These are phyloP conservation scores for sorghum (Sorghum bicolor) DNA, from an alignment of 176 grass and related monocot species.

Conservation along the genomic window DNA sequence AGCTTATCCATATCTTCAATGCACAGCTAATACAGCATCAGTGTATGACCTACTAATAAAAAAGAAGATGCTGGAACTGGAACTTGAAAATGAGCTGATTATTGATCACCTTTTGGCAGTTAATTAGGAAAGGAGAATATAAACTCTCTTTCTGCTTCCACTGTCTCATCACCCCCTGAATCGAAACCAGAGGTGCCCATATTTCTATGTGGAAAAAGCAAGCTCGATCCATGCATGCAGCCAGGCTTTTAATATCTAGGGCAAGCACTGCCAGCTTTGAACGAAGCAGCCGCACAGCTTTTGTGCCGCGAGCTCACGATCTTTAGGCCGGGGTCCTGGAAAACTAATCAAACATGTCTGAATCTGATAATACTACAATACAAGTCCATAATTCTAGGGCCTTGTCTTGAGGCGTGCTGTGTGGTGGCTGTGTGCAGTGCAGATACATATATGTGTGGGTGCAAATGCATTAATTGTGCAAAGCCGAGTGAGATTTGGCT, in stretches of 20 bases:
- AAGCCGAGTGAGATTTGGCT: conserved; percentile 39
- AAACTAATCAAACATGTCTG: not conserved
- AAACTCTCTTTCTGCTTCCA: conserved; percentile 16
- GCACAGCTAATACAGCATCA: not conserved
- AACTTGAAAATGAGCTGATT: not conserved
- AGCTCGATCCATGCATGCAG: not conserved
- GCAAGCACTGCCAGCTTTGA: conserved; percentile 24
- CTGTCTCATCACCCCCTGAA: conserved; percentile 13
- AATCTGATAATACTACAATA: not conserved
- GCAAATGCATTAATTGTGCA: not conserved
- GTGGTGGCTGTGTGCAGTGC: not conserved
- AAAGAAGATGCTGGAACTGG: not conserved
- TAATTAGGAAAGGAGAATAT: not conserved
- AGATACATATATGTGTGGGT: not conserved
- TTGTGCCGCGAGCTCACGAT: conserved; percentile 11
- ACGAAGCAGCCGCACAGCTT: conserved; percentile 20
- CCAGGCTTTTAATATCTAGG: conserved; percentile 20
- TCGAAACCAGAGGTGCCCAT: conserved; percentile 22
- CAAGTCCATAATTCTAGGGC: conserved; percentile 38
- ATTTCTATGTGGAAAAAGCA: conserved; percentile 37
- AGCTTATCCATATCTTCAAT: not conserved
- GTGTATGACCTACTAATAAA: not conserved
- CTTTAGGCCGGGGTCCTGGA: not conserved
- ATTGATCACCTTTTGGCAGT: not conserved
- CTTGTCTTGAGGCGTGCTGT: conserved; percentile 38